phyloP scores from a whole-genome alignment of 352 stramenopile species.

The Globisporangium spinosum region DNA sequence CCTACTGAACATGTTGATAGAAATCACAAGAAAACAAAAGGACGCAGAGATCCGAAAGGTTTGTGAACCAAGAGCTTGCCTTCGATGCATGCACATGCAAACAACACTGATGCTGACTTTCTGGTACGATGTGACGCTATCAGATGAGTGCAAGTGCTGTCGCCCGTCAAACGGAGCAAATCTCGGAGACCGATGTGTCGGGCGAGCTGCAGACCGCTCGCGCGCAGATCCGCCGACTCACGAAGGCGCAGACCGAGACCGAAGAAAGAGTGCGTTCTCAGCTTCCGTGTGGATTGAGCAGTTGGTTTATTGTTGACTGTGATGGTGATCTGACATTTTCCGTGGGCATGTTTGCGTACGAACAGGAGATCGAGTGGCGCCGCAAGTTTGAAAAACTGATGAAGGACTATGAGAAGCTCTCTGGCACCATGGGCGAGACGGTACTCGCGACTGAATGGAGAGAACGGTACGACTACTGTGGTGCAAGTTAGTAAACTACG shows the following conservation, averaged over 20 bases:
- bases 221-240: constrained; percentile 68
- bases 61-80: background rate
- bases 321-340: background rate
- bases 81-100: background rate
- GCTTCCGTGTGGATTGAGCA: background rate
- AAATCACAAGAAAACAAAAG: constrained; percentile 89
- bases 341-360: background rate
- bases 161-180: constrained; percentile 71
- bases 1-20: constrained; percentile 19
- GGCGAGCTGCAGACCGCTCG: constrained; percentile 69
- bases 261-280: constrained; percentile 56
- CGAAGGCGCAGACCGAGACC: constrained; percentile 65
- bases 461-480: constrained; percentile 37
- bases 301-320: background rate
- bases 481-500: background rate
- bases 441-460: constrained; percentile 83
- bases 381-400: constrained; percentile 84
- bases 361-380: constrained; percentile 70
- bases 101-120: background rate
- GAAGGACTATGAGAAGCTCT: constrained; percentile 86
- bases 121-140: background rate
- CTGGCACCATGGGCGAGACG: constrained; percentile 81
- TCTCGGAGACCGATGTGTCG: constrained; percentile 69
- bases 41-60: constrained; percentile 86
- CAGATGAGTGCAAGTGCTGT: constrained; percentile 79